Evolutionary conservation across 2,329 filamentous ascomycete species (phyloP).

Genomic region (Coleophoma crateriformis): DNA sequence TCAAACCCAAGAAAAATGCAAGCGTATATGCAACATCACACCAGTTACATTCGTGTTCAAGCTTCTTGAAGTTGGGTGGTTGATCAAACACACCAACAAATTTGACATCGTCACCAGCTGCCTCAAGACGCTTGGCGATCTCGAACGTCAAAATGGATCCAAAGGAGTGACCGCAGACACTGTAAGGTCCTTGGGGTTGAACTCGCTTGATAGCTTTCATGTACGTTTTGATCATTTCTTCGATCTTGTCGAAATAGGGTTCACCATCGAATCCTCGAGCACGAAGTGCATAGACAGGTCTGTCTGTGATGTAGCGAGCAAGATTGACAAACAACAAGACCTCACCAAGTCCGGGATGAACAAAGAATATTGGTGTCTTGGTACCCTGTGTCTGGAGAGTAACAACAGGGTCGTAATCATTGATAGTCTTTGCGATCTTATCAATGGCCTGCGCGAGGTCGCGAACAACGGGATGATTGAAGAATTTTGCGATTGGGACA

Average conservation of each 20-base stretch:
- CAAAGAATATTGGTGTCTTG: slow-evolving; percentile 33
- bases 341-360: slow-evolving; percentile 38
- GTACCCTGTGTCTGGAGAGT: slow-evolving; percentile 23
- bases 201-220: slow-evolving; percentile 29
- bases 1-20: slow-evolving; percentile 30
- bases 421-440: slow-evolving; percentile 16
- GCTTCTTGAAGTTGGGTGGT: slow-evolving; percentile 39
- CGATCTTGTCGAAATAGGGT: slow-evolving; percentile 29
- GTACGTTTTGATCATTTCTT: slow-evolving; percentile 36
- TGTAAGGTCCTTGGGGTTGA: slow-evolving; percentile 45
- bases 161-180: slow-evolving; percentile 45
- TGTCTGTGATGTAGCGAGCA: slow-evolving; percentile 31
- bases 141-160: slow-evolving; percentile 46
- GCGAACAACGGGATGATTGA: slow-evolving; percentile 27
- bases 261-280: slow-evolving; percentile 33
- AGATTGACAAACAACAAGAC: slow-evolving; percentile 34
- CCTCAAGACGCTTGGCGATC: slow-evolving; percentile 38
- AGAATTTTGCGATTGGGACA: slow-evolving; percentile 30
- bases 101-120: slow-evolving; percentile 28
- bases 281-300: slow-evolving; percentile 40
- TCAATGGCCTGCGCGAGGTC: slow-evolving; percentile 22
- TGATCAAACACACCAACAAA: slow-evolving; percentile 42
- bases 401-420: slow-evolving; percentile 29
- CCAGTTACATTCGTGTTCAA: slow-evolving; percentile 25
- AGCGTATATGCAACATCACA: slow-evolving; percentile 28